These are phyloP conservation scores for Lactarius hatsudake DNA, from an alignment of 768 basidiomycete genomes.

Conservation along the genomic window DNA sequence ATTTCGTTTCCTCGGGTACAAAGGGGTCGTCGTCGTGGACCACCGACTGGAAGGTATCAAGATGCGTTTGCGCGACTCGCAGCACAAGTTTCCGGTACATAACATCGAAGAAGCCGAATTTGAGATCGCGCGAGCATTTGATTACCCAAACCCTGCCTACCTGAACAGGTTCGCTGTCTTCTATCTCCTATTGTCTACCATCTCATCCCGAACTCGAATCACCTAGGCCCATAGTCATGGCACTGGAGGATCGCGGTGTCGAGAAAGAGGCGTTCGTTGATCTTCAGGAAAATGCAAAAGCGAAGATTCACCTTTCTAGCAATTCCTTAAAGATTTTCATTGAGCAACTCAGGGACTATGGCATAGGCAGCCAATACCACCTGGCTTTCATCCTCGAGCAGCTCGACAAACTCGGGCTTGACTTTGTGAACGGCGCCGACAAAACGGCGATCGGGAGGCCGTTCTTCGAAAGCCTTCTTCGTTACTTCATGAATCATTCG, in stretches of 20 bases:
- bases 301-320: constrained; percentile 55
- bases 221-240: constrained; percentile 67
- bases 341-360: constrained; percentile 47
- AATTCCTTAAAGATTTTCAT: constrained; percentile 52
- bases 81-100: constrained; percentile 69
- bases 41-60: constrained; percentile 50
- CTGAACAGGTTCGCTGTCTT: constrained; percentile 60
- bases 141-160: constrained; percentile 57
- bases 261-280: constrained; percentile 52
- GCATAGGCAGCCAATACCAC: constrained; percentile 45
- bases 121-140: constrained; percentile 69
- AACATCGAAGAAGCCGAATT: constrained; percentile 50
- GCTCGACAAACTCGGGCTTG: constrained; percentile 49
- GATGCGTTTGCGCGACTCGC: constrained; percentile 70
- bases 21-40: constrained; percentile 81
- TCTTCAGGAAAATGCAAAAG: constrained; percentile 60
- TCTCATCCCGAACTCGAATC: background rate
- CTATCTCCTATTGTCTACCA: background rate
- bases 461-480: constrained; percentile 55
- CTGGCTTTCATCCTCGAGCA: constrained; percentile 50
- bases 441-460: constrained; percentile 46
- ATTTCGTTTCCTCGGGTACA: constrained; percentile 77
- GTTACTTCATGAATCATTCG: constrained; percentile 60
- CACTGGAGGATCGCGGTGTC: constrained; percentile 75
- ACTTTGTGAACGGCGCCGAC: constrained; percentile 39